Evolutionary conservation across 148 eudicot species (phyloP), one percentile per base, ranked within the genome.

Genomic region (Amaranthus cruentus): DNA sequence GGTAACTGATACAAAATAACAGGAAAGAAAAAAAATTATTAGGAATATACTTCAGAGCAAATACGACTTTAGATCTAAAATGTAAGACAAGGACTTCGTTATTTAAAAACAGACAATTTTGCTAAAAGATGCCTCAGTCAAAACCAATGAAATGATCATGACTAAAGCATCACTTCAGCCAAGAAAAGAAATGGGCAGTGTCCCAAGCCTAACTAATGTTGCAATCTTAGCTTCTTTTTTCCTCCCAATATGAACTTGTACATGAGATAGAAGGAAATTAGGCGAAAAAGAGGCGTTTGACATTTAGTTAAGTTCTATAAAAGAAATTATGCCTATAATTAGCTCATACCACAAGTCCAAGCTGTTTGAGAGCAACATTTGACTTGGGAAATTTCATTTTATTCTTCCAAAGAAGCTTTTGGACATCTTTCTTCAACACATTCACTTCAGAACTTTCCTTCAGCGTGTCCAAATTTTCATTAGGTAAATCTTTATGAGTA

Each of bases 341-440:
- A 71, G 47, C 72, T 44, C 85, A 64, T 87, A 88, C 98, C 93
- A 55, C 63, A 76, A 90, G 83, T 12, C 97, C 94, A 52, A 96
- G 92, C 80, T 73, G 79, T 78, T 96, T 92, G 69, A 96, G 94
- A 49, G 81, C 87, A 74, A 85, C 83, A 82, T 88, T 91, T 44
- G 99, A 90, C 83, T 88, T 90, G 2, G 84, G 87, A 54, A 90
- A 96, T 62, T 79, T 88, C 92, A 90, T 88, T 75, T 89, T 92
- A 79, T 90, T 96, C 79, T 96, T 96, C 99, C 99, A 96, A 68
- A 96, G 78, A 77, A 92, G 92, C 84, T 74, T 90, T 80, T 96
- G 99, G 66, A 92, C 89, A 76, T 92, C 97, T 85, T 96, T 96
- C 51, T 77, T 88, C 80, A 96, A 75, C 13, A 77, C 83, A 76